Evolutionary conservation across 768 basidiomycete species (phyloP), one percentile per base, ranked within the genome.

Genomic region (Leucocoprinus leucothites): DNA sequence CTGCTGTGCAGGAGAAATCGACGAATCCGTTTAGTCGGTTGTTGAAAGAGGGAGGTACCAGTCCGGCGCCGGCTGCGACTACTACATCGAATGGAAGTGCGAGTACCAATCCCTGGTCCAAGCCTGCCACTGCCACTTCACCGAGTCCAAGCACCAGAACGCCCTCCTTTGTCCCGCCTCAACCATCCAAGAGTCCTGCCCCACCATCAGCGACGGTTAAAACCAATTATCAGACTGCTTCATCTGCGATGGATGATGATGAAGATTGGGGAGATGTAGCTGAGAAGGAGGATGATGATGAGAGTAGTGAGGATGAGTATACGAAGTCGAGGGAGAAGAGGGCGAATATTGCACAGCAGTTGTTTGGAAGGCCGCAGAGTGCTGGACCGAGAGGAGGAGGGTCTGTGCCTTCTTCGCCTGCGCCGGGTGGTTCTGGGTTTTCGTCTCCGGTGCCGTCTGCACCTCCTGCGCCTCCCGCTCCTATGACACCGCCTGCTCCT

Each of bases 211-310:
- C 78, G 21, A n/a, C n/a, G n/a, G n/a, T n/a, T n/a, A 86, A 81
- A 65, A 67, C 79, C 0, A 65, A 78, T 2, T 89, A 91, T 58
- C 70, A 87, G 58, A 86, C 82, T 1, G 87, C 82, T 0, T 78
- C 86, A 1, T 68, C 71, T 2, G 76, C 75, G 28, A 63, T 56
- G 21, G n/a, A n/a, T n/a, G 68, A 69, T 41, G 87, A 89, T 1
- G 89, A 90, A 16, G 91, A 93, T 48, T 95, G 93, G 92, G 92
- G 87, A 52, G 84, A 85, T n/a, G 74, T 91, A 47, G 74, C 82
- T 63, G 92, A 94, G 67, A 84, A 82, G 41, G 80, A 84, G 19
- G 80, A 81, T 3, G 80, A 82, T 4, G 85, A 85, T 58, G 86
- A 87, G 61, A 86, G 82, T 58, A 87, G 84, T 50, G 91, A 93